Base-by-base conservation (phyloP, 345 rosid genomes). In the Reutealis trisperma region DNA sequence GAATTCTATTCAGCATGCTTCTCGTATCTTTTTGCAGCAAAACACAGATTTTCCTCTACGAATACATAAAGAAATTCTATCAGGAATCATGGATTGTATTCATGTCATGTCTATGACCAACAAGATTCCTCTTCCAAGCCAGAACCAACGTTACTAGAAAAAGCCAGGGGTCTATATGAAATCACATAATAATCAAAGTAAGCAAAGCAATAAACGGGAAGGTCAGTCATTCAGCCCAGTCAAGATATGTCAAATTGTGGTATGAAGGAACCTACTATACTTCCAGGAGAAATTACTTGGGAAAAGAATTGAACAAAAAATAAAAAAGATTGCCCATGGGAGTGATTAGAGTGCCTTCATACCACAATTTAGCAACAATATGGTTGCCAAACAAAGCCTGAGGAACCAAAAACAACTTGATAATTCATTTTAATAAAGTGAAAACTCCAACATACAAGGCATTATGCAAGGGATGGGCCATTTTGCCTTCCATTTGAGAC, bases 401-500 rank as follows among this genome's bases (percentile, higher is more conserved):
- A 5, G 64, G 34, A 0, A 11, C 51, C 13, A 24, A 60, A 72
- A 60, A n/a, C 55, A 25, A 44, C 22, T 72, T 58, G 18, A 15
- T 42, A 21, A 18, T 22, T 42, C 65, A 25, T 27, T 41, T 6
- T 14, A 47, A 16, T 1, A 47, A 14, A 24, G n/a, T 5, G 41
- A 22, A 44, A 72, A 32, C 25, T 21, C 41, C 49, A 57, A 67
- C 4, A 44, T 24, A n/a, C 72, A 44, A 59, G 64, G 44, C 24
- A 49, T 79, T 67, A 79, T 54, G 73, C 41, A 67, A 60, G 74
- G 47, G 70, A 73, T 41, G 84, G 83, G 51, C 86, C 83, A 65
- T 81, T 79, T 24, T 70, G 84, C 73, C 77, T 51, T 85, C 85
- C 91, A 72, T 68, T 83, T 70, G 91, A 86, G 77, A 86, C 83